Conservation (phyloP, 2,329 filamentous ascomycete species). For the Fusarium staphyleae region DNA sequence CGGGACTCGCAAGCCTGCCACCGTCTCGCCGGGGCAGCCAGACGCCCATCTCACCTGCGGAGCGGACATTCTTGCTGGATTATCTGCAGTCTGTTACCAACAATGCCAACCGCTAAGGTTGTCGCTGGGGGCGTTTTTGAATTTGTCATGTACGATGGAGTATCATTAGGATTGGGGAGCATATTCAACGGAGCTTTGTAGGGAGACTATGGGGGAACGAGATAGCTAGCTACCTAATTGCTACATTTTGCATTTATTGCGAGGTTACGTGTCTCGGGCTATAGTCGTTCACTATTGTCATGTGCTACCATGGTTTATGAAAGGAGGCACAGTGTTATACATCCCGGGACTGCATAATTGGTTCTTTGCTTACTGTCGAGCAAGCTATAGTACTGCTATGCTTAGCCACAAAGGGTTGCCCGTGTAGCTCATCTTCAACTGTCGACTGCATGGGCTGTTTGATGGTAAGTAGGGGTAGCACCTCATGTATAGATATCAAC, state of each 20-base stretch:
- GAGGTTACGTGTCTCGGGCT: neutral
- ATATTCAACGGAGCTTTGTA: slow-evolving; percentile 32
- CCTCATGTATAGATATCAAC: no score
- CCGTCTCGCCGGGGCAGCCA: slow-evolving; percentile 56
- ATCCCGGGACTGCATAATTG: no score
- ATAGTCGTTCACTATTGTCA: no score
- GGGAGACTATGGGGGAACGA: slow-evolving; percentile 16
- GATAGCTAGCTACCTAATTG: slow-evolving; percentile 15
- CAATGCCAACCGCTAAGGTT: slow-evolving; percentile 44
- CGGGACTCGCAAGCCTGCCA: slow-evolving; percentile 19
- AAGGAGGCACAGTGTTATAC: no score
- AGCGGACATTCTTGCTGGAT: slow-evolving; percentile 78
- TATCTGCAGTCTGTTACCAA: slow-evolving; percentile 69
- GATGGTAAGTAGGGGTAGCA: no score
- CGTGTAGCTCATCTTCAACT: no score
- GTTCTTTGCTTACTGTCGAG: no score
- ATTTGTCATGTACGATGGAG: slow-evolving; percentile 29
- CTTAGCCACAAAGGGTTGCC: no score
- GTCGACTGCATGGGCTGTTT: no score
- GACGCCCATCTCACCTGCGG: slow-evolving; percentile 69
- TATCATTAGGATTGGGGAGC: slow-evolving; percentile 27
- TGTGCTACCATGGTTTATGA: no score
- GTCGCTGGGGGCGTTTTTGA: slow-evolving; percentile 1
- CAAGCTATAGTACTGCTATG: no score
- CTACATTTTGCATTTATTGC: slow-evolving; percentile 14